Conservation (phyloP, 495 filamentous ascomycete genomes). For the Annulohypoxylon moriforme region DNA sequence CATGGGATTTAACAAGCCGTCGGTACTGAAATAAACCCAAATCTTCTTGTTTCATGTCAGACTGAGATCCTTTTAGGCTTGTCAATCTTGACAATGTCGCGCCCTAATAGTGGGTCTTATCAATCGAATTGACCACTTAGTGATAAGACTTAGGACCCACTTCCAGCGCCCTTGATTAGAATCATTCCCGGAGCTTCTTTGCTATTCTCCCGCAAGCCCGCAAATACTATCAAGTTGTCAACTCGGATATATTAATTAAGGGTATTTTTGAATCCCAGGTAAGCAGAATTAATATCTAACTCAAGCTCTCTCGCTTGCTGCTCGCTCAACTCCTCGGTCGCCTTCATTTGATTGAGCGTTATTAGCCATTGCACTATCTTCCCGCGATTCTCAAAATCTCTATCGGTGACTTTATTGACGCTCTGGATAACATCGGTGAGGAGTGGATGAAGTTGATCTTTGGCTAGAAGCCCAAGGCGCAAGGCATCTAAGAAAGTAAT, state of each 20-base stretch:
- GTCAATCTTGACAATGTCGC: slow-evolving; percentile 25
- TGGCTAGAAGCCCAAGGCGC: slow-evolving; percentile 86
- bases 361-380: slow-evolving; percentile 99
- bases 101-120: slow-evolving; percentile 29
- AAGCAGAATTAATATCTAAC: slow-evolving; percentile 89
- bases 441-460: slow-evolving; percentile 94
- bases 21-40: slow-evolving; percentile 9
- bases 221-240: slow-evolving; percentile 1
- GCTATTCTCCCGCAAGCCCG: not conserved
- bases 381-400: slow-evolving; percentile 90
- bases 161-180: slow-evolving; percentile 24
- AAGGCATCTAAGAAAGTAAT: slow-evolving; percentile 98
- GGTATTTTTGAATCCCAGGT: slow-evolving; percentile 84
- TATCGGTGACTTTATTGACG: slow-evolving; percentile 93
- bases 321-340: slow-evolving; percentile 88
- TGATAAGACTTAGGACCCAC: slow-evolving; percentile 16
- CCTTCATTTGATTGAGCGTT: slow-evolving; percentile 95
- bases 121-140: slow-evolving; percentile 22
- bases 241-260: slow-evolving; percentile 42
- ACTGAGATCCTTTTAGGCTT: slow-evolving; percentile 21
- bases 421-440: slow-evolving; percentile 94
- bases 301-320: slow-evolving; percentile 88
- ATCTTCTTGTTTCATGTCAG: not conserved
- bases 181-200: slow-evolving; percentile 19
- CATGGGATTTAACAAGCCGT: not conserved